Conservation (phyloP, 129 eudicot genomes). For the Ambrosia trifida region DNA sequence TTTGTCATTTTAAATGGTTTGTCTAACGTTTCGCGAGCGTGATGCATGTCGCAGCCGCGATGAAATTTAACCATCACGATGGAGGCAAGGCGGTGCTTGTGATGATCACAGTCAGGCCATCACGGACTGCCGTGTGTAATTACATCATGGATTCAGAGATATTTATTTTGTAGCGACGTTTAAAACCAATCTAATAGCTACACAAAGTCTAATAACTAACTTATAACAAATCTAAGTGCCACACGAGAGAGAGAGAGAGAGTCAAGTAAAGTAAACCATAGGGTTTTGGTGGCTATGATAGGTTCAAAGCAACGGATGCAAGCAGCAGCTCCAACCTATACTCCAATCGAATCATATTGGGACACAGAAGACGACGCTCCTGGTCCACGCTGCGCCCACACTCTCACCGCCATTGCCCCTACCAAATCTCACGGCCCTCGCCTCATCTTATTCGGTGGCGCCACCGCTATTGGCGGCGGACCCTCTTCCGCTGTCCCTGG, state of each 20-base stretch:
- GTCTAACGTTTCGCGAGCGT: no score
- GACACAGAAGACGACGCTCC: constrained; percentile 80
- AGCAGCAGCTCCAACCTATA: constrained; percentile 81
- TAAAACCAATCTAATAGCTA: not conserved
- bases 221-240: not conserved
- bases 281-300: constrained; percentile 22
- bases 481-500: constrained; percentile 64
- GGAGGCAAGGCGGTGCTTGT: no score
- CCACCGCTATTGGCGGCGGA: constrained; percentile 91
- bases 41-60: no score
- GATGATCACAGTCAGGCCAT: no score
- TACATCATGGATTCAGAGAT: not conserved
- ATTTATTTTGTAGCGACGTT: not conserved
- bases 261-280: not conserved
- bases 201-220: no score
- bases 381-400: constrained; percentile 89
- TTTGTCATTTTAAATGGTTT: no score
- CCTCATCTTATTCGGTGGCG: constrained; percentile 86
- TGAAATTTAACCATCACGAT: no score
- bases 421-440: constrained; percentile 85
- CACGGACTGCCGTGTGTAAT: not conserved
- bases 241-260: no score
- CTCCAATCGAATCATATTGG: constrained; percentile 53
- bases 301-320: constrained; percentile 64
- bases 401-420: constrained; percentile 84